Evolutionary conservation across 257 asterid genomes (phyloP).

Genomic region (Schizonepeta tenuifolia): DNA sequence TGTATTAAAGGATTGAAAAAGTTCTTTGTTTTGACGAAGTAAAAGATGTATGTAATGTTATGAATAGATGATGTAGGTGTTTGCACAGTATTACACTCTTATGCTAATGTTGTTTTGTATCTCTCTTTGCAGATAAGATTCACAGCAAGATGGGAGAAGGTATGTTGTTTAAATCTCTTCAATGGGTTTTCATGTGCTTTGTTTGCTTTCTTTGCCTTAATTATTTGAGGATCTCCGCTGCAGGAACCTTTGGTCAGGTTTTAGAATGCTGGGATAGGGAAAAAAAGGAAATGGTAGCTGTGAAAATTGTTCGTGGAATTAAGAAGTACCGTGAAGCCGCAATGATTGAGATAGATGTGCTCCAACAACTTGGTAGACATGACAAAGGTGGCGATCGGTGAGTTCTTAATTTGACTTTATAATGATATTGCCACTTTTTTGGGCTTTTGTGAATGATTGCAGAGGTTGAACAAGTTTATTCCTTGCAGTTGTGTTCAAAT

Average conservation of each 20-base stretch:
- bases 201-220: not conserved
- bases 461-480: slow-evolving; percentile 82
- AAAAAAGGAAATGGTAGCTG: slow-evolving; percentile 82
- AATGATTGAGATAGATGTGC: slow-evolving; percentile 84
- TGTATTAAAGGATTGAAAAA: not conserved
- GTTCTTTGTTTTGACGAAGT: not conserved
- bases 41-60: not conserved
- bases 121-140: slow-evolving; percentile 68
- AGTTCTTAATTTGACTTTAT: slow-evolving; percentile 36
- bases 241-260: slow-evolving; percentile 95
- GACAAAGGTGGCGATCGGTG: slow-evolving; percentile 86
- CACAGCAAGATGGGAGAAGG: slow-evolving; percentile 97
- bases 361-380: slow-evolving; percentile 87
- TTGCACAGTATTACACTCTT: not conserved
- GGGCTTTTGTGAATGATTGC: slow-evolving; percentile 42
- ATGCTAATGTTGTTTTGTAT: slow-evolving; percentile 11
- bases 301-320: slow-evolving; percentile 81
- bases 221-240: slow-evolving; percentile 6
- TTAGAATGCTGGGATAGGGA: slow-evolving; percentile 94
- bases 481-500: slow-evolving; percentile 99
- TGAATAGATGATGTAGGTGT: not conserved
- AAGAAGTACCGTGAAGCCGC: slow-evolving; percentile 93
- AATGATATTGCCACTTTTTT: slow-evolving; percentile 22
- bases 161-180: slow-evolving; percentile 1
- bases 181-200: not conserved